Percentiles rank a stretch among this genome's conserved stretches.
Evolutionary conservation across 768 basidiomycete genomes (phyloP).

Genomic region (Podaxis sp.): DNA sequence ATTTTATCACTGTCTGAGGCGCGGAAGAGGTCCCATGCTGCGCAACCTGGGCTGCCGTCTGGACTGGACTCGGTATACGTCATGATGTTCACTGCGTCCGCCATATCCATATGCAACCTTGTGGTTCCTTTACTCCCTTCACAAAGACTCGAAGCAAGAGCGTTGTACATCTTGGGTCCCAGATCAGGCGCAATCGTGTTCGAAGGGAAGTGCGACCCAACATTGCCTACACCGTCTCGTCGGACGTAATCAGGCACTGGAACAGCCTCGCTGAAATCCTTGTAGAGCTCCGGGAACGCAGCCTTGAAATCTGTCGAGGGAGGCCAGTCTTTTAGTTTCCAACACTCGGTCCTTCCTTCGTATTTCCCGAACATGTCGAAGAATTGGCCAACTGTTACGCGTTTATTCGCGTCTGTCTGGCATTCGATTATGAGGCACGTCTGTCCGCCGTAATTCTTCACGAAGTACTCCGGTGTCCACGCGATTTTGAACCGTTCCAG

Average conservation of each 20-base stretch:
- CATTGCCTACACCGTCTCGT: slow-evolving; percentile 82
- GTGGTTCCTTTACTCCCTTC: slow-evolving; percentile 80
- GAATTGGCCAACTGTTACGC: slow-evolving; percentile 70
- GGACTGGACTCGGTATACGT: slow-evolving; percentile 55
- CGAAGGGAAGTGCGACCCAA: slow-evolving; percentile 84
- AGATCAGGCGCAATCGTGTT: slow-evolving; percentile 79
- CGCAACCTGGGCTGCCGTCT: slow-evolving; percentile 69
- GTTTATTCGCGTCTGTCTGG: slow-evolving; percentile 61
- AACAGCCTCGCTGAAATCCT: slow-evolving; percentile 78
- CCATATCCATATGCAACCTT: slow-evolving; percentile 91
- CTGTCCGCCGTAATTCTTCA: slow-evolving; percentile 58
- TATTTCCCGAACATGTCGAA: slow-evolving; percentile 75
- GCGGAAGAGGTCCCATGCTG: slow-evolving; percentile 89
- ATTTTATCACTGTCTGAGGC: slow-evolving; percentile 79
- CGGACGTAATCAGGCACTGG: slow-evolving; percentile 90
- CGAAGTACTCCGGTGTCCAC: slow-evolving; percentile 87
- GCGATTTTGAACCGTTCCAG: slow-evolving; percentile 54
- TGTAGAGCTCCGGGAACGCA: slow-evolving; percentile 79
- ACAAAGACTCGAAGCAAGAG: slow-evolving; percentile 66
- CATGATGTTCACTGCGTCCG: slow-evolving; percentile 92
- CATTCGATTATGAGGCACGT: slow-evolving; percentile 77
- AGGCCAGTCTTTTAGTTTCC: slow-evolving; percentile 96
- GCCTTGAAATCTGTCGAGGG: slow-evolving; percentile 79
- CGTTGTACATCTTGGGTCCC: slow-evolving; percentile 94
- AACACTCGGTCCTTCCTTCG: slow-evolving; percentile 46